Conservation (phyloP, 129 eudicot genomes). For the Saussurea involucrata region DNA sequence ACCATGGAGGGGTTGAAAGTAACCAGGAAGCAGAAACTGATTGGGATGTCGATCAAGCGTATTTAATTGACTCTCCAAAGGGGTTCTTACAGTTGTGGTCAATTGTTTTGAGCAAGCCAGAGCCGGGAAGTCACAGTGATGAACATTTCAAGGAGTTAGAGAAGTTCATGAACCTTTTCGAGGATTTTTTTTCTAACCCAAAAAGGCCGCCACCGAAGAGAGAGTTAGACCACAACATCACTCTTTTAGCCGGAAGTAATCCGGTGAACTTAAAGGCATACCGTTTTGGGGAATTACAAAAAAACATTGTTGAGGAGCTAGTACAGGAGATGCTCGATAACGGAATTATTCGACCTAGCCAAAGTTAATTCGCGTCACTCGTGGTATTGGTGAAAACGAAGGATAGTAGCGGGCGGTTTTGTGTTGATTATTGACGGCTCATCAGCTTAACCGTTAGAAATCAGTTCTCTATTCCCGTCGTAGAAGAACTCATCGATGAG, state of each 20-base stretch:
- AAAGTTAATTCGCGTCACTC: background rate
- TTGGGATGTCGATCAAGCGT: background rate
- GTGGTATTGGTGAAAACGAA: conserved; percentile 6
- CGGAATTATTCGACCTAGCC: background rate
- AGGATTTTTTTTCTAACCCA: background rate
- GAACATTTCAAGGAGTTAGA: too few species aligned
- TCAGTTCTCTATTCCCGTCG: background rate
- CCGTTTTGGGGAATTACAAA: background rate
- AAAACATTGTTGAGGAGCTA: background rate
- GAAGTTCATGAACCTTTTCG: too few species aligned
- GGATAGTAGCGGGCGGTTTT: background rate
- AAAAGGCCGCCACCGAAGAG: background rate
- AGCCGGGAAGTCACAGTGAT: too few species aligned
- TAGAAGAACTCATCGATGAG: background rate
- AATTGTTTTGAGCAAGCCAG: too few species aligned
- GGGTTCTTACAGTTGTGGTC: background rate
- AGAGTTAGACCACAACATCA: background rate
- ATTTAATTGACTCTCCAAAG: background rate
- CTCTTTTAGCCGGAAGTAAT: background rate
- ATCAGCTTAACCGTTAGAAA: background rate
- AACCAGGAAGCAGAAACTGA: background rate
- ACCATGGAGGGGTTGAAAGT: too few species aligned
- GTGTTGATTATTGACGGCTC: background rate
- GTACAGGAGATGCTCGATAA: background rate
- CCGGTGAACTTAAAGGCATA: background rate